Conservation (phyloP, 2,329 filamentous ascomycete species). For the Pochonia chlamydosporia region DNA sequence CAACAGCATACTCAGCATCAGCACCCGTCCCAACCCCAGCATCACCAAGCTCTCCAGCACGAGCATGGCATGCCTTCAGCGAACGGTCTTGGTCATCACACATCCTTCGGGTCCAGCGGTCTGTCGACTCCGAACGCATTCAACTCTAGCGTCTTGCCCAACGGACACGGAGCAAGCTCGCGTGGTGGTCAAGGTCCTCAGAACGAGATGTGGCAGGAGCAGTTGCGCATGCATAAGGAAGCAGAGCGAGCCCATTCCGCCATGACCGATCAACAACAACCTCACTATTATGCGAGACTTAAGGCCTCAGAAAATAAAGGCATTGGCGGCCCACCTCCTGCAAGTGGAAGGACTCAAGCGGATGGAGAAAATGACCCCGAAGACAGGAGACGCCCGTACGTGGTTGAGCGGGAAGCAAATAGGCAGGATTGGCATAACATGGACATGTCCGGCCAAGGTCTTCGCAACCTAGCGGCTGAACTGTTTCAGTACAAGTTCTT, state of each 20-base stretch:
- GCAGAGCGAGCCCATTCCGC: conserved; percentile 66
- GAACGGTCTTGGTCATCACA: conserved; percentile 46
- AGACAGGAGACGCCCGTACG: conserved; percentile 56
- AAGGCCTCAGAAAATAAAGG: conserved; percentile 67
- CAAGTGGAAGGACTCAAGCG: conserved; percentile 41
- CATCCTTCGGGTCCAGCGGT: conserved; percentile 31
- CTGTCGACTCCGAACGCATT: conserved; percentile 61
- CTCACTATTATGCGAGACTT: conserved; percentile 66
- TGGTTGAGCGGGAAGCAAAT: conserved; percentile 59
- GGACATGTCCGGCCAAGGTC: conserved; percentile 92
- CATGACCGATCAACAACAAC: conserved; percentile 62
- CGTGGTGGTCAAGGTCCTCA: conserved; percentile 46
- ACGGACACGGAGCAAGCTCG: conserved; percentile 45
- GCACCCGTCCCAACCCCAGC: conserved; percentile 59
- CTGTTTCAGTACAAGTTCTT: conserved; percentile 88
- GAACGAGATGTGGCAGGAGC: conserved; percentile 79
- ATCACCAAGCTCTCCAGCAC: conserved; percentile 54
- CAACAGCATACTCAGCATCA: conserved; percentile 56
- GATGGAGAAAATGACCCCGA: conserved; percentile 48
- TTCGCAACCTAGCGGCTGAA: conserved; percentile 72
- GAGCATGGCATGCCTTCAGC: conserved; percentile 50
- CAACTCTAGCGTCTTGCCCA: conserved; percentile 47
- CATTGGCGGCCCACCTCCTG: conserved; percentile 48
- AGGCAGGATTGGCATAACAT: conserved; percentile 87
- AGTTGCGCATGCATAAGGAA: conserved; percentile 74